A percentile compares a stretch with the other conserved stretches of the same genome.
These are phyloP conservation scores for Triglochin maritima DNA, from an alignment of 106 monocot species.

Conservation along the genomic window DNA sequence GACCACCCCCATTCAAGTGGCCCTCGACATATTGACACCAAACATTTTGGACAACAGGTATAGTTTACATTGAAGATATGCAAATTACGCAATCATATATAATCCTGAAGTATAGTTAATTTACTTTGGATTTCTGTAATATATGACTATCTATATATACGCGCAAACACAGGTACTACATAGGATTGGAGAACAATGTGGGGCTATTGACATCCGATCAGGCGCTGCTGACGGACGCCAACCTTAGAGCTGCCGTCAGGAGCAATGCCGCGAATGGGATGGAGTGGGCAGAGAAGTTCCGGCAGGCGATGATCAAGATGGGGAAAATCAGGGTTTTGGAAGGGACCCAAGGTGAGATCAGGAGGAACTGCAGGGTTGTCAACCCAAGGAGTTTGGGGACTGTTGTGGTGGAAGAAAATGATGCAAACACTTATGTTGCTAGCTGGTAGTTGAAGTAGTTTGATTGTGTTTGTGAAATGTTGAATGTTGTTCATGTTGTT, in stretches of 20 bases:
- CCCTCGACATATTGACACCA: conserved; percentile 34
- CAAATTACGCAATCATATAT: too few species aligned
- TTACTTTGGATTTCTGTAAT: too few species aligned
- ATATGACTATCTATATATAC: too few species aligned
- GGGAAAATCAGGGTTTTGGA: conserved; percentile 6
- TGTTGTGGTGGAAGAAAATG: too few species aligned
- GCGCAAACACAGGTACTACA: conserved; percentile 1
- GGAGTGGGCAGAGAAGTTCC: conserved; percentile 7
- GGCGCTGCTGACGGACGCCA: conserved; percentile 1
- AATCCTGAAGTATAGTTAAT: too few species aligned
- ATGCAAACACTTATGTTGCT: too few species aligned
- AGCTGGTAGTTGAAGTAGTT: too few species aligned
- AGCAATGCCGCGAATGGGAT: neutral
- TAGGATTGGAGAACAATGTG: conserved; percentile 5
- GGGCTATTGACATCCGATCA: conserved; percentile 17
- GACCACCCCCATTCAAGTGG: neutral
- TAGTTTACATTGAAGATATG: too few species aligned
- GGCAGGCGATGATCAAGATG: conserved; percentile 12
- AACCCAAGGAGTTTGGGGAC: neutral
- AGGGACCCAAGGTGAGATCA: conserved; percentile 8
- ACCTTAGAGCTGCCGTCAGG: neutral
- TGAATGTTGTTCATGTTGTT: too few species aligned
- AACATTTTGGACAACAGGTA: conserved; percentile 23
- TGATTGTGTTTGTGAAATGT: too few species aligned
- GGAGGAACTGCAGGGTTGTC: conserved; percentile 11